These are phyloP conservation scores for Closterium sp. DNA, from an alignment of 139 green algal species.

Conservation along the genomic window DNA sequence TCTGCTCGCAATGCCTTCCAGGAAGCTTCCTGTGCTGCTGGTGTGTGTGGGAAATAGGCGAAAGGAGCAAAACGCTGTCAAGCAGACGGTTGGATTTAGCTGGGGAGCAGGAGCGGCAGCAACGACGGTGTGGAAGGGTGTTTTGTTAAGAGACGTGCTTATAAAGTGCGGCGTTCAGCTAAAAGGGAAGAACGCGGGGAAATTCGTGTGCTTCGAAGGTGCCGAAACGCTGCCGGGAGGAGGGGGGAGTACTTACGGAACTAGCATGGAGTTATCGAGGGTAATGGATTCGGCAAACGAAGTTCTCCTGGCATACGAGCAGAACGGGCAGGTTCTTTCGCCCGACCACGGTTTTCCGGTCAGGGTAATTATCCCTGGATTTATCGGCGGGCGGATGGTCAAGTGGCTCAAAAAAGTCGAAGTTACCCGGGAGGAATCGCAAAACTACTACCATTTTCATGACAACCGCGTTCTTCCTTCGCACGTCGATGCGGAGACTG, in stretches of 20 bases:
- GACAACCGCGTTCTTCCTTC: conserved; percentile 96
- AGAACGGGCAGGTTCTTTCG: conserved; percentile 69
- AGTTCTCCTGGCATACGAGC: conserved; percentile 76
- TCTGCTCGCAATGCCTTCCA: conserved; percentile 69
- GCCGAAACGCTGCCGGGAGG: conserved; percentile 28
- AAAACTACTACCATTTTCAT: conserved; percentile 97
- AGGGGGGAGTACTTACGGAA: conserved; percentile 70
- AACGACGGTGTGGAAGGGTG: conserved; percentile 89
- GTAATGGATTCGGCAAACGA: conserved; percentile 52
- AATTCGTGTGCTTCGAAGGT: conserved; percentile 54
- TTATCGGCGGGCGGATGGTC: conserved; percentile 84
- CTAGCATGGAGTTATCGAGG: conserved; percentile 12
- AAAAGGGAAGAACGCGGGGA: not conserved
- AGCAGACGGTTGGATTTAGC: conserved; percentile 94
- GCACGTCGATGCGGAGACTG: conserved; percentile 85
- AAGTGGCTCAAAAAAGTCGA: conserved; percentile 88
- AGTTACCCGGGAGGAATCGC: conserved; percentile 69
- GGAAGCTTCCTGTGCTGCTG: conserved; percentile 77
- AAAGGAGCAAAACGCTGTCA: conserved; percentile 99
- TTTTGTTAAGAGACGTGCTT: conserved; percentile 83
- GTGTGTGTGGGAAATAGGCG: conserved; percentile 89
- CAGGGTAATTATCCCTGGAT: conserved; percentile 81
- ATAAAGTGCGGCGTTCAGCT: conserved; percentile 18
- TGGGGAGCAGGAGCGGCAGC: conserved; percentile 69
- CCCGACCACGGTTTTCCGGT: conserved; percentile 80